Base-by-base conservation (phyloP, 2,329 filamentous ascomycete genomes). In the Fusarium sp. region DNA sequence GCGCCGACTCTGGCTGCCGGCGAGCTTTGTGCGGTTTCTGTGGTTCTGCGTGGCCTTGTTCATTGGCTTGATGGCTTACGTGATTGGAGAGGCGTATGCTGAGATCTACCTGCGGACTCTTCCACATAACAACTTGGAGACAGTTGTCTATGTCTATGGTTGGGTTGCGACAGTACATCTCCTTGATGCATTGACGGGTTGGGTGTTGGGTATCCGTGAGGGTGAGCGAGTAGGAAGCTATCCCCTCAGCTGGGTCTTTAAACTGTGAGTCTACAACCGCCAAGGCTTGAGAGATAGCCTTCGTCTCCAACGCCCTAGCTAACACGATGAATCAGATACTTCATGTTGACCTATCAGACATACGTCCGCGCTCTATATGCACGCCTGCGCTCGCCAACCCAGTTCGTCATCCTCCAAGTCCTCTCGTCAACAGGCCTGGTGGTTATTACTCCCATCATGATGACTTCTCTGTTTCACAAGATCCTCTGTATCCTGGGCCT, bases 341-440 rank as follows among this genome's bases (percentile, higher is more conserved):
- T 92, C 79, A 90, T 90, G 84, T 82, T 92, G 60, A 93, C 91
- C 7, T 93, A 93, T 80, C 91, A 93, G 81, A 92, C 91, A 6
- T 93, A 92, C 81, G 91, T 93, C 14, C 90, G 91, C 61, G 90
- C 91, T 12, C 81, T 93, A 66, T 93, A 93, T 79, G 91, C 91
- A 16, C 90, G 91, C 20, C 87, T 93, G 16, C 90, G 91, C 70
- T 91, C 89, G 7, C 91, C 90, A 1, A 81, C 84, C 42, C 90
- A 92, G 80, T 93, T 93, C 82, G 85, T 92, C 66, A 85, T 88
- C 73, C 88, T 93, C 40, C 91, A 93, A 80, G 81, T 90, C 17
- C 84, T 93, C 69, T 92, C 90, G 1, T 92, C 90, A 20, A 87
- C 88, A 11, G 85, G 87, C 64, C 87, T 92, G 62, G 90, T 93